Percentiles rank a stretch among this genome's conserved stretches.
Conservation (phyloP, 768 basidiomycete genomes). For the Lentinula aciculospora region DNA sequence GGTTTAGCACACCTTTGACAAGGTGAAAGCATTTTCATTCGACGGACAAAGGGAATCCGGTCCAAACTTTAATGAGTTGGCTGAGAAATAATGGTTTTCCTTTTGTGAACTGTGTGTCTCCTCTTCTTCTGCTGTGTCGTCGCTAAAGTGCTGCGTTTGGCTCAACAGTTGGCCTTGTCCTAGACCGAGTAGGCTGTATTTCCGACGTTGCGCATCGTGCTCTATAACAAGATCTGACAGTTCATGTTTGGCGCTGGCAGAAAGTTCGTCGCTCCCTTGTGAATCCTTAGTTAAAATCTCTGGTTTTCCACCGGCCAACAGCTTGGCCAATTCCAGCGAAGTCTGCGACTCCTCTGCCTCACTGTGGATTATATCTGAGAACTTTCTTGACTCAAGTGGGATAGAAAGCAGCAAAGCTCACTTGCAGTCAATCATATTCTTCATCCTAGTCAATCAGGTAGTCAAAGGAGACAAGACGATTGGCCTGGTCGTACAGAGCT, state of each 20-base stretch:
- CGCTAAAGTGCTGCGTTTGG: slow-evolving; percentile 37
- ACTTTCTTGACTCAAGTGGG: not conserved
- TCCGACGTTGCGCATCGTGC: slow-evolving; percentile 25
- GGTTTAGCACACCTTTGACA: not conserved
- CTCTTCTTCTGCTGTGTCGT: slow-evolving; percentile 15
- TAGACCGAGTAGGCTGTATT: slow-evolving; percentile 56
- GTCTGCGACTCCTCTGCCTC: slow-evolving; percentile 47
- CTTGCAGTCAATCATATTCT: not conserved
- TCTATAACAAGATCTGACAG: slow-evolving; percentile 18
- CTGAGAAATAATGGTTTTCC: slow-evolving; percentile 33
- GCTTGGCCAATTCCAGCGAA: slow-evolving; percentile 44
- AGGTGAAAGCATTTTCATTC: not conserved
- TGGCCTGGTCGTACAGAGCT: not conserved
- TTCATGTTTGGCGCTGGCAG: not conserved
- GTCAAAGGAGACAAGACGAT: not conserved
- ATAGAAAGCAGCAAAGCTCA: not conserved
- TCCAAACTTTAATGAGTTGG: not conserved
- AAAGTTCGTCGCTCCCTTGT: not conserved
- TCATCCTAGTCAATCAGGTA: not conserved
- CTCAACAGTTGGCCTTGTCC: slow-evolving; percentile 31
- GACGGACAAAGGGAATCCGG: not conserved
- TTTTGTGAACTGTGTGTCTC: slow-evolving; percentile 43
- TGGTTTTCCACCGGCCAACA: slow-evolving; percentile 23
- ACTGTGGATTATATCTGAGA: slow-evolving; percentile 19
- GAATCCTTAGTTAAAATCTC: not conserved